Conservation (phyloP, 2,329 filamentous ascomycete genomes). For the Aspergillus alliaceus region DNA sequence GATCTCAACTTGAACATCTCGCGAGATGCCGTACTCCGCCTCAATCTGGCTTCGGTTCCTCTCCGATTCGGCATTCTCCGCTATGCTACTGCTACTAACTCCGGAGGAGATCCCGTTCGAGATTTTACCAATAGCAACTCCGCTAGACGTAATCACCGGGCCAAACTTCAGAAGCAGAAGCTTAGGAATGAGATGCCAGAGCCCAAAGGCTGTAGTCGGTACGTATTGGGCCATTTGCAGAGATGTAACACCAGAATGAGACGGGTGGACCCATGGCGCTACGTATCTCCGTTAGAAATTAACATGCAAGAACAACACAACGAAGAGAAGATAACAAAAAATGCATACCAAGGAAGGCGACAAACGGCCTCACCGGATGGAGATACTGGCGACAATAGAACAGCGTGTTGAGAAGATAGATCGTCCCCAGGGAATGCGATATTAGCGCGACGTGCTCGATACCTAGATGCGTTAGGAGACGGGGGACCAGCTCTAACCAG, state of each 20-base stretch:
- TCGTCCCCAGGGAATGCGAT: slow-evolving; percentile 44
- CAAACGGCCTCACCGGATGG: not conserved
- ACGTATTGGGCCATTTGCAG: slow-evolving; percentile 28
- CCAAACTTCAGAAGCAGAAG: slow-evolving; percentile 24
- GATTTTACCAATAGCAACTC: slow-evolving; percentile 12
- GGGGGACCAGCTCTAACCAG: slow-evolving; percentile 45
- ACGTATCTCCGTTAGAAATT: slow-evolving; percentile 23
- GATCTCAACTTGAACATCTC: slow-evolving; percentile 17
- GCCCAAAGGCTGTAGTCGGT: slow-evolving; percentile 21
- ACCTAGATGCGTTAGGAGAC: slow-evolving; percentile 35
- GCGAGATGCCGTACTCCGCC: slow-evolving; percentile 18
- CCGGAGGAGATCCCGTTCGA: not conserved
- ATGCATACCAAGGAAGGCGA: slow-evolving; percentile 17
- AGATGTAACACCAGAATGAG: slow-evolving; percentile 32
- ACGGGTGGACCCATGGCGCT: slow-evolving; percentile 46
- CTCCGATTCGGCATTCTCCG: slow-evolving; percentile 6
- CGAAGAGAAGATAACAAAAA: not conserved
- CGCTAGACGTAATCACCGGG: slow-evolving; percentile 23
- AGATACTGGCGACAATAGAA: slow-evolving; percentile 12
- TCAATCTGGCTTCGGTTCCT: slow-evolving; percentile 18
- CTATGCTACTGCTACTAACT: not conserved
- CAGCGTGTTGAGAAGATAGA: slow-evolving; percentile 45
- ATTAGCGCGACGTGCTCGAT: slow-evolving; percentile 35
- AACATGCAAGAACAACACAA: not conserved
- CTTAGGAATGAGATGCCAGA: slow-evolving; percentile 30